phyloP scores from a whole-genome alignment of 2,329 filamentous ascomycete species.

The Exophiala spinifera region DNA sequence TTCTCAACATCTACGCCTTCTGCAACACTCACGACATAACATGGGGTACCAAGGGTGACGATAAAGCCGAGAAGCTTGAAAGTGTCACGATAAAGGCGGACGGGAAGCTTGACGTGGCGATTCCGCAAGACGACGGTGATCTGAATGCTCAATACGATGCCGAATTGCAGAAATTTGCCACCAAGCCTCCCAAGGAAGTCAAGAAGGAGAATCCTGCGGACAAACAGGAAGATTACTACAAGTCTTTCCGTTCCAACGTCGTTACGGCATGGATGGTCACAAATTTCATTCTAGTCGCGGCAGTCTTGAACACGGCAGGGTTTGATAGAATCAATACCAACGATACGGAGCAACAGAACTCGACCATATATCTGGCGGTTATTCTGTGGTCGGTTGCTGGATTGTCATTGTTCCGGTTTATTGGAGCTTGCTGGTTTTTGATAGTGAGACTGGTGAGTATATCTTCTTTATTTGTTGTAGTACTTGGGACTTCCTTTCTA shows the following conservation, averaged over 20 bases:
- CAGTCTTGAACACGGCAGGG: conserved; percentile 83
- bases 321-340: conserved; percentile 61
- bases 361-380: conserved; percentile 79
- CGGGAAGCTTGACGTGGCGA: conserved; percentile 87
- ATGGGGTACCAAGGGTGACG: conserved; percentile 97
- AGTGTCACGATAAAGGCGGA: conserved; percentile 87
- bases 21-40: conserved; percentile 98
- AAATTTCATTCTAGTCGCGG: conserved; percentile 82
- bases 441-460: conserved; percentile 77
- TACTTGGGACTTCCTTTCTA: conserved; percentile 25
- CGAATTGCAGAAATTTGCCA: conserved; percentile 70
- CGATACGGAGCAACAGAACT: conserved; percentile 47
- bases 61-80: conserved; percentile 87
- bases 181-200: conserved; percentile 70
- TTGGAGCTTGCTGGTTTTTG: conserved; percentile 89
- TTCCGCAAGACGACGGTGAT: conserved; percentile 86
- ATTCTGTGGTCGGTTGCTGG: conserved; percentile 87
- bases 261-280: conserved; percentile 95
- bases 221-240: conserved; percentile 97
- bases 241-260: conserved; percentile 86
- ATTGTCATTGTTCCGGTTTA: conserved; percentile 79
- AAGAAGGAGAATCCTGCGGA: conserved; percentile 55
- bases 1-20: conserved; percentile 98
- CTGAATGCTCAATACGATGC: conserved; percentile 92
- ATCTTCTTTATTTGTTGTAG: not conserved